Conservation (phyloP, 371 early-diverging fungal genomes). For the Mortierella sp. region DNA sequence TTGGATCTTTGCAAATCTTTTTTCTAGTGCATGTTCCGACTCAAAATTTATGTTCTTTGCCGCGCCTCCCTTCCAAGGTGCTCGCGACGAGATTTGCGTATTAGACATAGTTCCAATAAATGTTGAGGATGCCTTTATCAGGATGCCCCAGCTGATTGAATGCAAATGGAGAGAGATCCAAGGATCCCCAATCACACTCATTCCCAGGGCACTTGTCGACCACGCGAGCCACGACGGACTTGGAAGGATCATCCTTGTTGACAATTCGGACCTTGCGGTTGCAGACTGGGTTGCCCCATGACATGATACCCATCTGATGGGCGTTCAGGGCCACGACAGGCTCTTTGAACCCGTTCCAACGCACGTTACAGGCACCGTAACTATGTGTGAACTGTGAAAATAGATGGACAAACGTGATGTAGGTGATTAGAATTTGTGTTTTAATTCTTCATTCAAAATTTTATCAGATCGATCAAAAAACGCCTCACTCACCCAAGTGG, state of each 20-base stretch:
- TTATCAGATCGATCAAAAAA: no score
- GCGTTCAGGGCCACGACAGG: slow-evolving; percentile 37
- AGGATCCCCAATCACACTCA: slow-evolving; percentile 36
- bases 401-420: no score
- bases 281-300: slow-evolving; percentile 46
- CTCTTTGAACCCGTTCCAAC: slow-evolving; percentile 31
- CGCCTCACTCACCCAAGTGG: slow-evolving; percentile 40
- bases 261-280: slow-evolving; percentile 14
- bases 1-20: no score
- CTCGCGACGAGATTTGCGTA: no score
- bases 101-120: slow-evolving; percentile 45
- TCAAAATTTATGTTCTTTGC: neutral
- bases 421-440: no score
- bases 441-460: no score
- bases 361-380: slow-evolving; percentile 37
- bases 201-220: slow-evolving; percentile 52
- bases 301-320: slow-evolving; percentile 39
- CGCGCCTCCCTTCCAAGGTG: no score
- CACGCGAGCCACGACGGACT: slow-evolving; percentile 32
- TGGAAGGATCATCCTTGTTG: slow-evolving; percentile 28
- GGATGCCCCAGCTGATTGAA: slow-evolving; percentile 29
- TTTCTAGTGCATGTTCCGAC: no score
- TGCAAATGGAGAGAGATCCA: slow-evolving; percentile 43
- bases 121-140: slow-evolving; percentile 34
- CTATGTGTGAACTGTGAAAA: slow-evolving; percentile 19